Evolutionary conservation across 2,329 filamentous ascomycete genomes (phyloP), one percentile per base, ranked within the genome.

Genomic region (Teratosphaeria pseudoeucalypti): DNA sequence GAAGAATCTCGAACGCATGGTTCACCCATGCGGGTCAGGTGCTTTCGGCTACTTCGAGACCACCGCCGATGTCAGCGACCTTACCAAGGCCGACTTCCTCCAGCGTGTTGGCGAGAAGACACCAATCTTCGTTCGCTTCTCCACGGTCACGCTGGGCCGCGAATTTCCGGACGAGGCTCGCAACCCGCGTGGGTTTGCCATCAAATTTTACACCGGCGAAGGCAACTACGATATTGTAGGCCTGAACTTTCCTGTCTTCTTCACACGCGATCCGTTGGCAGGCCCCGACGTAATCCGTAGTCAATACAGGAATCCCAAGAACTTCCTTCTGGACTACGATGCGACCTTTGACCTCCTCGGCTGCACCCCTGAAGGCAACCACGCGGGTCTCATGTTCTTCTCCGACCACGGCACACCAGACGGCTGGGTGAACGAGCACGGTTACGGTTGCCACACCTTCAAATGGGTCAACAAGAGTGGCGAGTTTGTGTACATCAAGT

Each of bases 401-500:
- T 76, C 73, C 52, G 77, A 81, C 63, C 77, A 78, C 55, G 78
- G 78, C 9, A 80, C 77, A 1, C 79, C 79, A 0, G 68, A 74
- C 12, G 77, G 76, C 26, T 79, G 76, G 75, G 69, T 74, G 5
- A 73, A 70, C 60, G 69, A 73, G 58, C 71, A 76, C 58, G 74
- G 75, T 7, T 79, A 78, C 60, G 75, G 76, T 29, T 78, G 77
- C 61, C 61, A 67, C 55, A 67, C 65, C 3, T 66, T 64, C 58
- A 54, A 58, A 37, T 71, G 71, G 70, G 74, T 79, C 39, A 79
- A 80, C 59, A 70, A 73, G 55, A 66, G 79, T 2, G 77, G 78
- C 55, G 70, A 74, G 39, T 81, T 79, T 57, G 76, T 79, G 26
- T 81, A 81, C 69, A 77, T 78, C 72, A 81, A 79, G 69, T 79